Conservation (phyloP, 1,284 basidiomycete species). For the Agaricales sp. region DNA sequence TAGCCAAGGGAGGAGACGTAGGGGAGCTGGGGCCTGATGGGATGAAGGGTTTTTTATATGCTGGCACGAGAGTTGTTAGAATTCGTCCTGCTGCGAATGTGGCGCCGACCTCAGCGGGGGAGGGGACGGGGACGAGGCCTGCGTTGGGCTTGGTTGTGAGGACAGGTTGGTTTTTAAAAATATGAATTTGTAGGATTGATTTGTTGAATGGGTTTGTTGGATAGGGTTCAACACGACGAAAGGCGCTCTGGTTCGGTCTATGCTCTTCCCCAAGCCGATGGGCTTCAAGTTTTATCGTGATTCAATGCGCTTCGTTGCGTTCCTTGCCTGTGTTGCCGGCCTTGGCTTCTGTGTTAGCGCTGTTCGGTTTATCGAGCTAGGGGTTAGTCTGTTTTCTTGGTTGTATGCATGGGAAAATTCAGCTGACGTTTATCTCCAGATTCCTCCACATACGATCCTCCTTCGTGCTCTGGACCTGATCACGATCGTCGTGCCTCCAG, state of each 20-base stretch:
- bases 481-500: slow-evolving; percentile 96
- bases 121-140: slow-evolving; percentile 46
- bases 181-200: neutral
- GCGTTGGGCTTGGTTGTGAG: slow-evolving; percentile 87
- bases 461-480: slow-evolving; percentile 94
- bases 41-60: slow-evolving; percentile 83
- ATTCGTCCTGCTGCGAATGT: slow-evolving; percentile 61
- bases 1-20: slow-evolving; percentile 56
- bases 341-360: slow-evolving; percentile 86
- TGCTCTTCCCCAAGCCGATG: slow-evolving; percentile 98
- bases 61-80: slow-evolving; percentile 88
- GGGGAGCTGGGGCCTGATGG: slow-evolving; percentile 43
- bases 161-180: slow-evolving; percentile 46
- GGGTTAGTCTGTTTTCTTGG: slow-evolving; percentile 42
- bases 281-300: slow-evolving; percentile 98
- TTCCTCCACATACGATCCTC: slow-evolving; percentile 81
- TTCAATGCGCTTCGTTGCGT: slow-evolving; percentile 93
- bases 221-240: slow-evolving; percentile 96
- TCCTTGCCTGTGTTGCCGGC: slow-evolving; percentile 81
- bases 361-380: slow-evolving; percentile 86
- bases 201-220: slow-evolving; percentile 4
- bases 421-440: too few species aligned
- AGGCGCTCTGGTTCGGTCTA: slow-evolving; percentile 90
- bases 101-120: slow-evolving; percentile 40
- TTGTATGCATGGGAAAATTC: too few species aligned